phyloP scores from a whole-genome alignment of 2,329 filamentous ascomycete genomes.

The Penicillium digitatum region DNA sequence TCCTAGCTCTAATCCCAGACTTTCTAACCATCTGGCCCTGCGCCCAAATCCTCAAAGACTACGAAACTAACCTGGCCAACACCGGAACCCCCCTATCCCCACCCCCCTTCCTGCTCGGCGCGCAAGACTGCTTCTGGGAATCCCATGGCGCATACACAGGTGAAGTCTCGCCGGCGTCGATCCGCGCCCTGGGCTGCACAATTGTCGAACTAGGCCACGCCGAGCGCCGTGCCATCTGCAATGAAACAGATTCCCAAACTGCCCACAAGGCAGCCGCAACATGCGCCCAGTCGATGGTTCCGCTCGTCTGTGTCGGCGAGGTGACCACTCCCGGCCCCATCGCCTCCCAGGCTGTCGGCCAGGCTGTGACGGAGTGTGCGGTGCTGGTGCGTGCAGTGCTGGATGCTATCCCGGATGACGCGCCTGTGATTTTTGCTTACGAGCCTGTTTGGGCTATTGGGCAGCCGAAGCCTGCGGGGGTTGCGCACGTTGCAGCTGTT shows the following conservation, averaged over 20 bases:
- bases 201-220: conserved; percentile 80
- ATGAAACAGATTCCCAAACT: conserved; percentile 66
- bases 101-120: conserved; percentile 61
- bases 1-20: conserved; percentile 75
- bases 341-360: conserved; percentile 47
- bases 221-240: conserved; percentile 67
- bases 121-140: conserved; percentile 71
- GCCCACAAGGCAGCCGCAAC: conserved; percentile 67
- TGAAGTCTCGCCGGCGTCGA: conserved; percentile 65
- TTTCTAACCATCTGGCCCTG: conserved; percentile 61
- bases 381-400: conserved; percentile 64
- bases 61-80: conserved; percentile 22
- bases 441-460: conserved; percentile 90
- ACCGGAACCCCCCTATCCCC: conserved; percentile 19
- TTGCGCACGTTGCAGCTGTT: conserved; percentile 69
- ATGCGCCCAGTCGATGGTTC: conserved; percentile 65
- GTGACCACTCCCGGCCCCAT: conserved; percentile 49
- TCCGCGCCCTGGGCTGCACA: conserved; percentile 63
- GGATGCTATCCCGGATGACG: conserved; percentile 55
- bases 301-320: conserved; percentile 79
- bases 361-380: conserved; percentile 63
- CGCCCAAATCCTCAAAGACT: conserved; percentile 38
- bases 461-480: conserved; percentile 64
- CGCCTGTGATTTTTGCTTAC: conserved; percentile 74
- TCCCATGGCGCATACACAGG: conserved; percentile 72